Evolutionary conservation across 2,329 filamentous ascomycete genomes (phyloP).

Genomic region (Aspergillus nomiae): DNA sequence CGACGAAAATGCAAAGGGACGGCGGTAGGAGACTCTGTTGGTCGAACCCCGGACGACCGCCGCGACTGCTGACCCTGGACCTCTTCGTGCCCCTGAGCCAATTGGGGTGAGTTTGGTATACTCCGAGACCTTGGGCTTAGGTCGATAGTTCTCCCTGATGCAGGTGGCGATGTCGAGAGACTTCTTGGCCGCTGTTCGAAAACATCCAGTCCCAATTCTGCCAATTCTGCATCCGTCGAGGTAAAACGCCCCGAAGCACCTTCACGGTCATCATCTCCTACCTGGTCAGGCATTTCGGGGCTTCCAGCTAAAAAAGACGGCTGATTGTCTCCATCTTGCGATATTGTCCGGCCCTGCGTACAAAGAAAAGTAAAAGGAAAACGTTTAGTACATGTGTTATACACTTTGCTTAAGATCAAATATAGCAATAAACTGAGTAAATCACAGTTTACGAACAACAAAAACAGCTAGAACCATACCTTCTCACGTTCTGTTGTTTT

Average conservation of each 20-base stretch:
- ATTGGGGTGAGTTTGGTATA: conserved; percentile 36
- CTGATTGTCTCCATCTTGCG: conserved; percentile 43
- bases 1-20: conserved; percentile 59
- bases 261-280: conserved; percentile 40
- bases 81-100: conserved; percentile 15
- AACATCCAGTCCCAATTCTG: conserved; percentile 23
- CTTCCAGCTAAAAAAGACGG: conserved; percentile 65
- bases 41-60: conserved; percentile 32
- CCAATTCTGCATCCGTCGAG: conserved; percentile 21
- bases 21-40: conserved; percentile 52
- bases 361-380: conserved; percentile 27
- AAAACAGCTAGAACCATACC: conserved; percentile 41
- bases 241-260: conserved; percentile 49
- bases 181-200: conserved; percentile 33
- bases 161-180: conserved; percentile 37
- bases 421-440: conserved; percentile 26
- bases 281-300: conserved; percentile 59
- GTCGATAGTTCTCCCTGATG: conserved; percentile 30
- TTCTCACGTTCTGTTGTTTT: conserved; percentile 36
- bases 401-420: conserved; percentile 24
- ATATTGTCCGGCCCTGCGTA: conserved; percentile 34
- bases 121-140: conserved; percentile 34
- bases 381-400: conserved; percentile 34
- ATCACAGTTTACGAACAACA: conserved; percentile 31
- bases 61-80: conserved; percentile 23